Conservation (phyloP, 192 early-diverging fungal species). For the Backusella tarrabulga region DNA sequence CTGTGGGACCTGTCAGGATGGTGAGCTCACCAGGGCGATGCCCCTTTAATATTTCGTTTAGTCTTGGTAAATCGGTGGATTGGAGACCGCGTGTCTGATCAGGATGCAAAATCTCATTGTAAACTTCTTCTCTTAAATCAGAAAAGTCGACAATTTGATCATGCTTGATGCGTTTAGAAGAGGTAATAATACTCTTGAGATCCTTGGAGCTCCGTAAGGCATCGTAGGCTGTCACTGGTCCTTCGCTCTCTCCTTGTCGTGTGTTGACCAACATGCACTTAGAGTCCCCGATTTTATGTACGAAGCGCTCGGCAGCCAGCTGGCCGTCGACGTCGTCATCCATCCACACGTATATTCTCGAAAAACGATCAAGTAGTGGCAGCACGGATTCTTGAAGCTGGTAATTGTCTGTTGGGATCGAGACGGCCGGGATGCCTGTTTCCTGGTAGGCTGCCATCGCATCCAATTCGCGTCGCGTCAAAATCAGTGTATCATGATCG, state of each 20-base stretch:
- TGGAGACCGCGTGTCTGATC: slow-evolving; percentile 63
- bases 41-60: slow-evolving; percentile 64
- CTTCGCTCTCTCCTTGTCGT: slow-evolving; percentile 35
- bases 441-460: slow-evolving; percentile 66
- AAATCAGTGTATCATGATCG: slow-evolving; percentile 45
- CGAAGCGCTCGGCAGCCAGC: slow-evolving; percentile 54
- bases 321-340: slow-evolving; percentile 67
- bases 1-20: slow-evolving; percentile 67
- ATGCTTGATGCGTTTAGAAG: slow-evolving; percentile 52
- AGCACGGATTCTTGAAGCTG: slow-evolving; percentile 59
- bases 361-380: slow-evolving; percentile 62
- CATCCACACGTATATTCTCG: slow-evolving; percentile 66
- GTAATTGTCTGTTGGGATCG: slow-evolving; percentile 52
- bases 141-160: slow-evolving; percentile 67
- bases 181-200: slow-evolving; percentile 41
- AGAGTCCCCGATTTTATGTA: slow-evolving; percentile 63
- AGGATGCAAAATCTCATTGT: slow-evolving; percentile 61
- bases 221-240: slow-evolving; percentile 53
- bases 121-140: slow-evolving; percentile 59
- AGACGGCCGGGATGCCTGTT: slow-evolving; percentile 59
- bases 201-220: slow-evolving; percentile 45
- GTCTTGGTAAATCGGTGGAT: slow-evolving; percentile 59
- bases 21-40: slow-evolving; percentile 70
- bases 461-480: slow-evolving; percentile 63
- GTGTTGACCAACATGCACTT: slow-evolving; percentile 58